Percentiles rank a stretch among this genome's conserved stretches.
phyloP scores from a whole-genome alignment of 306 rosid genomes.

The Prunus davidiana region DNA sequence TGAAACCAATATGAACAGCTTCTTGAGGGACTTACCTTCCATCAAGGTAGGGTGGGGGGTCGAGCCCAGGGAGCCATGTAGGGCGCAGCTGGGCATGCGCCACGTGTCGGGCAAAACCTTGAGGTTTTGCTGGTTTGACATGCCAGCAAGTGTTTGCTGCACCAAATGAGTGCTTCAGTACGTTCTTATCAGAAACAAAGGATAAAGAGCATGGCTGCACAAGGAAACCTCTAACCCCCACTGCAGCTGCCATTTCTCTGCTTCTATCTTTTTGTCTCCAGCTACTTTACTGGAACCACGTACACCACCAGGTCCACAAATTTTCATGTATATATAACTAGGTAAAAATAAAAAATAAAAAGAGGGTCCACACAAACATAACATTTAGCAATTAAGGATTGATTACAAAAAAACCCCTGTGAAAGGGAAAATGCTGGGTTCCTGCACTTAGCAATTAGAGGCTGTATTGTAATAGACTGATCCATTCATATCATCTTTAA shows the following conservation, averaged over 20 bases:
- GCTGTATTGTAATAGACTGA: background rate
- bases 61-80: constrained; percentile 95
- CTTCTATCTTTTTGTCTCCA: constrained; percentile 14
- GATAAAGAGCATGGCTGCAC: constrained; percentile 40
- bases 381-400: background rate
- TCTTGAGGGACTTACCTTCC: constrained; percentile 58
- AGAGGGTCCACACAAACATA: constrained; percentile 38
- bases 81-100: constrained; percentile 64
- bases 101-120: constrained; percentile 18
- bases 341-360: constrained; percentile 9
- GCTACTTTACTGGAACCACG: background rate
- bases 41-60: constrained; percentile 80
- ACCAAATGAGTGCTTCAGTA: constrained; percentile 23
- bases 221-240: constrained; percentile 49
- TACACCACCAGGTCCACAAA: constrained; percentile 23
- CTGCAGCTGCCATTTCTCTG: constrained; percentile 51
- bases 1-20: background rate
- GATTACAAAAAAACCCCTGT: background rate
- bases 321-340: constrained; percentile 25
- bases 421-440: background rate
- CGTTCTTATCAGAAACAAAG: constrained; percentile 22
- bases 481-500: no score
- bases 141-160: constrained; percentile 20
- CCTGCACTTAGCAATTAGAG: background rate
- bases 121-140: constrained; percentile 28